phyloP scores from a whole-genome alignment of 441 rosid genomes.

The Jatropha multifida region DNA sequence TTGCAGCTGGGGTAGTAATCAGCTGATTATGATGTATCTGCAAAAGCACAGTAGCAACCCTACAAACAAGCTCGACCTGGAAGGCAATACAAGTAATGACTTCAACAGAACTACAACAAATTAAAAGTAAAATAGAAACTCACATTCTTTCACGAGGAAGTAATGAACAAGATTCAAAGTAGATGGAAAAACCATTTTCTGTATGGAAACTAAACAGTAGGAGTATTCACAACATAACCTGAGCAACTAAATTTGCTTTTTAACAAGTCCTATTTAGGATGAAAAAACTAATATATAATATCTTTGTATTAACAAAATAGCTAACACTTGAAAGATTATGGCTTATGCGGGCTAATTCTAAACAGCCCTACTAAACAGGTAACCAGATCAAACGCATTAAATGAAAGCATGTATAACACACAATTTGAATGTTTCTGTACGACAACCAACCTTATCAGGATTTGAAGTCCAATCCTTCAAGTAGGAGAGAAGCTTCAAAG shows the following conservation, averaged over 20 bases:
- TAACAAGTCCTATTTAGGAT: no score
- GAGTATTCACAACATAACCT: no score
- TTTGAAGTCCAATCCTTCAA: conserved; percentile 69
- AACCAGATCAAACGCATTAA: not conserved
- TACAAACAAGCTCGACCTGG: conserved; percentile 90
- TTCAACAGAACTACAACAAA: not conserved
- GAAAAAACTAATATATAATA: no score
- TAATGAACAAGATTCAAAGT: not conserved
- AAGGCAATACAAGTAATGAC: conserved; percentile 3
- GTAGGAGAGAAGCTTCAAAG: conserved; percentile 76
- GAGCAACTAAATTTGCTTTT: no score
- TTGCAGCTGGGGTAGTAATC: conserved; percentile 76
- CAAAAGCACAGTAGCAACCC: conserved; percentile 64
- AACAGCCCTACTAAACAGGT: not conserved
- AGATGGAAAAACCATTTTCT: not conserved
- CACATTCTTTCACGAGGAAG: not conserved
- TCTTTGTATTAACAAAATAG: no score
- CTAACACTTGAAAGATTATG: no score
- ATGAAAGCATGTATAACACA: not conserved
- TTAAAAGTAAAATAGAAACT: not conserved
- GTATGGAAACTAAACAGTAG: not conserved
- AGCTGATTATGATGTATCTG: conserved; percentile 83
- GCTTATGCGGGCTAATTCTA: no score
- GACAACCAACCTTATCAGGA: conserved; percentile 69
- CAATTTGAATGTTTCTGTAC: not conserved